Percentiles rank a stretch among this genome's conserved stretches.
Evolutionary conservation across 495 filamentous ascomycete genomes (phyloP).

Genomic region (Parathielavia appendiculata): DNA sequence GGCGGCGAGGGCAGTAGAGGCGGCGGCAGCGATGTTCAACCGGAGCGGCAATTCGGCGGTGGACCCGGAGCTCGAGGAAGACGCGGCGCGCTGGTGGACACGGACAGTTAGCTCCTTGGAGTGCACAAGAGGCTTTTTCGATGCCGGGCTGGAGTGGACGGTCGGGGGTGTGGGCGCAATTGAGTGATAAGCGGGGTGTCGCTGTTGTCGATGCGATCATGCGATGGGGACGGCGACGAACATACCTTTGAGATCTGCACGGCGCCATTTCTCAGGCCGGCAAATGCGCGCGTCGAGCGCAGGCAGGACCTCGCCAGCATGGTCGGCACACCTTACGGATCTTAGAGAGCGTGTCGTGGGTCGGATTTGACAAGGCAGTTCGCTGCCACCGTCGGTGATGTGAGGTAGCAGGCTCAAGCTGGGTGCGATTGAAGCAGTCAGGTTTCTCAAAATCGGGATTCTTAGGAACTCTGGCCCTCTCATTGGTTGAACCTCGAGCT

Average conservation of each 20-base stretch:
- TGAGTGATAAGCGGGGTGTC: conserved; percentile 11
- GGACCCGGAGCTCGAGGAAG: conserved; percentile 55
- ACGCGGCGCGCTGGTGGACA: conserved; percentile 52
- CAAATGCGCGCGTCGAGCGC: conserved; percentile 73
- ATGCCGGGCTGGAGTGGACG: not conserved
- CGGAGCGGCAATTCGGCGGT: conserved; percentile 54
- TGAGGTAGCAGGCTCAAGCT: conserved; percentile 26
- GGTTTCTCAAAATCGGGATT: conserved; percentile 39
- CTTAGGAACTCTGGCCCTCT: conserved; percentile 35
- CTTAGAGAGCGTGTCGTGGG: conserved; percentile 33
- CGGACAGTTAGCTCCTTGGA: conserved; percentile 20
- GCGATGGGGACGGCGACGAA: conserved; percentile 8
- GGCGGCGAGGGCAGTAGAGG: conserved; percentile 76
- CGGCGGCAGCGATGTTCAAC: conserved; percentile 74
- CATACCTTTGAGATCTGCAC: conserved; percentile 56
- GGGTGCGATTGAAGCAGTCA: conserved; percentile 30
- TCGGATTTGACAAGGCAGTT: conserved; percentile 38
- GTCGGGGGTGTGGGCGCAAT: conserved; percentile 14
- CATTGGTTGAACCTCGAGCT: conserved; percentile 27
- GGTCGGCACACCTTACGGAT: conserved; percentile 48
- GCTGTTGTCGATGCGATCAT: conserved; percentile 20
- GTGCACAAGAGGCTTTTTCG: conserved; percentile 6
- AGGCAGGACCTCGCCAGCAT: conserved; percentile 86
- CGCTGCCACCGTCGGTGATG: conserved; percentile 36
- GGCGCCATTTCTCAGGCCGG: conserved; percentile 60